Evolutionary conservation across 2,329 filamentous ascomycete species (phyloP).

Genomic region (Colletotrichum filicis): DNA sequence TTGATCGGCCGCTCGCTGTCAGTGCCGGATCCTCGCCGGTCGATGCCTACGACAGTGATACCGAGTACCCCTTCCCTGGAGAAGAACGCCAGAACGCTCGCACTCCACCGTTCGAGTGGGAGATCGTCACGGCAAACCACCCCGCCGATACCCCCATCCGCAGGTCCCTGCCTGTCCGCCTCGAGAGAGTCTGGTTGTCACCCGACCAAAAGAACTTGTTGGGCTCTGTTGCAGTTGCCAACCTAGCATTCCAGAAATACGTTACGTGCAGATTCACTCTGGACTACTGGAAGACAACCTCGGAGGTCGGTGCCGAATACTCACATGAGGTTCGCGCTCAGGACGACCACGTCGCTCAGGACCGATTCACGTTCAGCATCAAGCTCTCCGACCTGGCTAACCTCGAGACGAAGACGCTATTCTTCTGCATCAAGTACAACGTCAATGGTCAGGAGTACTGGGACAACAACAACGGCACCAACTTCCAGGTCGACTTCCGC

Average conservation of each 20-base stretch:
- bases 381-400: conserved; percentile 92
- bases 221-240: conserved; percentile 85
- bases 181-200: conserved; percentile 90
- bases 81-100: conserved; percentile 55
- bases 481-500: conserved; percentile 94
- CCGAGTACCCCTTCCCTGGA: conserved; percentile 85
- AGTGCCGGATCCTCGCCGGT: conserved; percentile 93
- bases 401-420: conserved; percentile 90
- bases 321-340: conserved; percentile 66
- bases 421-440: conserved; percentile 89
- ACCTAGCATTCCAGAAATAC: conserved; percentile 88
- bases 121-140: conserved; percentile 81
- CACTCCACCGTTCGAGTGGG: conserved; percentile 79
- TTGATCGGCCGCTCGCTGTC: conserved; percentile 94
- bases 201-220: conserved; percentile 87
- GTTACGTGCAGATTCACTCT: conserved; percentile 95
- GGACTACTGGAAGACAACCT: conserved; percentile 99
- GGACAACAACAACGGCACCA: conserved; percentile 90
- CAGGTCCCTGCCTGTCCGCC: conserved; percentile 74
- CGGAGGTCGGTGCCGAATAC: conserved; percentile 91
- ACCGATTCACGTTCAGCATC: conserved; percentile 95
- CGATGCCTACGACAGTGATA: conserved; percentile 87
- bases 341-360: conserved; percentile 68
- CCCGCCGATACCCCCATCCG: conserved; percentile 69
- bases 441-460: conserved; percentile 89